Evolutionary conservation across 192 early-diverging fungal genomes (phyloP), one percentile per base, ranked within the genome.

Genomic region (Radiomyces spectabilis): DNA sequence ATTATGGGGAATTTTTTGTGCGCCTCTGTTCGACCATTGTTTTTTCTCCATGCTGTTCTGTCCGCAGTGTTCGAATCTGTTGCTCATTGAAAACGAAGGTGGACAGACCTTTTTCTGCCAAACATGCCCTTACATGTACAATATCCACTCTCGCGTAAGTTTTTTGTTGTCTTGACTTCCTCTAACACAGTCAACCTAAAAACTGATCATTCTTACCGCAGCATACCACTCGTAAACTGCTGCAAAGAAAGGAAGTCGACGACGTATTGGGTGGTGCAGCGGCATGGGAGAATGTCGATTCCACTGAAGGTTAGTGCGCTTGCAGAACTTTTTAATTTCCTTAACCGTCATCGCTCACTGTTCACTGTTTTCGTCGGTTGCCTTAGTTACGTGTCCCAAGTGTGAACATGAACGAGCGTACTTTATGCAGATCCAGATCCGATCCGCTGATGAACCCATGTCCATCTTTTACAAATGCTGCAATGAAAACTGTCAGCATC

Each of bases 381-480:
- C 38, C 1, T 19, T 62, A 82, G 80, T 63, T 2, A 66, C 69
- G 3, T 86, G 87, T 65, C 77, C 78, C 12, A 80, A 78, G 31
- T 89, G 85, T 74, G 80, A 79, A 65, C 82, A 87, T 52, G 70
- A 73, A 19, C 58, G 76, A 31, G 85, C 86, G 2, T 88, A 82
- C 67, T 97, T 84, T 63, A 84, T 91, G 83, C 84, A 86, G 65
- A 84, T 97, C 37, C 94, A 97, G 67, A 93, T 88, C 37, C 85
- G 94, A 30, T 92, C 90, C 10, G 92, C 92, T 8, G 95, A 98
- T 75, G 95, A 98, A 70, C 93, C 95, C 15, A 89, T 85, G 79
- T 89, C 93, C 12, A 86, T 83, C 15, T 96, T 96, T 64, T 98
- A 85, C 75, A 89, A 85, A 59, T 91, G 89, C 65, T 83, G 79